A percentile compares a stretch with the other conserved stretches of the same genome.
Conservation (phyloP, 2,329 filamentous ascomycete genomes). For the Penicillium sp. region DNA sequence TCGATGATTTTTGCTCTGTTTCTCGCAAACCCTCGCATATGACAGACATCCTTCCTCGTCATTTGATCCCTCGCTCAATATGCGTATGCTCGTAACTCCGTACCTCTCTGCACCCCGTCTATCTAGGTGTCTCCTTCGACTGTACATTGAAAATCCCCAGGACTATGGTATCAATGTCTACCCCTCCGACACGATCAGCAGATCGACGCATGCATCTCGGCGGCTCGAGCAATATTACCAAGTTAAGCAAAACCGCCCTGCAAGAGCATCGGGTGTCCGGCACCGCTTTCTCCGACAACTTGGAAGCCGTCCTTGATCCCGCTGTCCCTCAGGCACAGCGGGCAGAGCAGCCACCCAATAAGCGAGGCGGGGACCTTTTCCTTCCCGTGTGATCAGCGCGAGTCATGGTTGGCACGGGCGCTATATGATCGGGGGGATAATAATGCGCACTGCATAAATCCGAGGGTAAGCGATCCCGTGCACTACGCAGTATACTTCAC, state of each 20-base stretch:
- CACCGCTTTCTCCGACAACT: constrained; percentile 11
- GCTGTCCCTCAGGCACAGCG: neutral
- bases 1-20: constrained; percentile 1
- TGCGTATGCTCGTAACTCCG: neutral
- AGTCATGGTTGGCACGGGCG: neutral
- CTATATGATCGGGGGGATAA: neutral
- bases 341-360: constrained; percentile 9
- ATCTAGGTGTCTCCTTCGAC: neutral
- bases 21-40: constrained; percentile 14
- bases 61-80: neutral
- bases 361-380: neutral
- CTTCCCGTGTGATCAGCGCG: constrained; percentile 12
- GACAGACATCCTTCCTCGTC: constrained; percentile 7
- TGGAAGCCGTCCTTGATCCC: constrained; percentile 1
- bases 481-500: no score
- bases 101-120: neutral
- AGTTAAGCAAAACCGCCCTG: constrained; percentile 2
- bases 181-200: constrained; percentile 1
- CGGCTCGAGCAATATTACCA: constrained; percentile 9
- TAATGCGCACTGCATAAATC: neutral
- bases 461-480: neutral
- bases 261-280: constrained; percentile 14
- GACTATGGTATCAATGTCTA: neutral
- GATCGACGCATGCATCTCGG: constrained; percentile 1
- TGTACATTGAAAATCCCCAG: neutral